phyloP scores from a whole-genome alignment of 495 filamentous ascomycete species.

The Aspergillus egyptiacus region DNA sequence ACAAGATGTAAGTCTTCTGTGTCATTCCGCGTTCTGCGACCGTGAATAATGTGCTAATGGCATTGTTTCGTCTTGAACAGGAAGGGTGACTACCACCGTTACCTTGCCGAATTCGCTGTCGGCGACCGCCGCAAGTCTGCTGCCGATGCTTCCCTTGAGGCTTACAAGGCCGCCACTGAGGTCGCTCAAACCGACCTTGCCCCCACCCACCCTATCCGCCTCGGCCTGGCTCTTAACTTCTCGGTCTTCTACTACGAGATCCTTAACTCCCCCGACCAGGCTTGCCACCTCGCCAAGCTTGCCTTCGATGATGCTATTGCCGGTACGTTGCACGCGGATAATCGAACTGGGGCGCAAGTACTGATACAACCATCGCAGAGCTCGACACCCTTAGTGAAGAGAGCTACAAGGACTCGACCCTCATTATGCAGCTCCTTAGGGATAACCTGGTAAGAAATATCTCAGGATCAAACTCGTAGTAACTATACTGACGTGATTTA shows the following conservation, averaged over 20 bases:
- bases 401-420: constrained; percentile 99
- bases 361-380: no score
- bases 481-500: constrained; percentile 35
- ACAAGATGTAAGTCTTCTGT: constrained; percentile 80
- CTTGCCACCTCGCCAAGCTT: constrained; percentile 98
- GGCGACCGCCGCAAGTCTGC: constrained; percentile 97
- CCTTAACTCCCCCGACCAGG: constrained; percentile 96
- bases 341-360: no score
- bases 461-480: neutral
- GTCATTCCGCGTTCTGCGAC: neutral
- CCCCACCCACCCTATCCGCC: constrained; percentile 97
- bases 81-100: constrained; percentile 99
- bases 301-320: constrained; percentile 99
- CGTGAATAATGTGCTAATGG: constrained; percentile 7
- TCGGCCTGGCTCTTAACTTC: constrained; percentile 98
- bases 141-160: constrained; percentile 93
- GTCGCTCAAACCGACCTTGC: constrained; percentile 97
- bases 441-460: constrained; percentile 87
- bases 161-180: constrained; percentile 97
- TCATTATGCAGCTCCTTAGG: constrained; percentile 99
- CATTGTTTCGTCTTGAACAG: constrained; percentile 38
- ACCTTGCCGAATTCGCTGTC: constrained; percentile 96
- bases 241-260: constrained; percentile 99
- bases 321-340: no score
- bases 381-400: constrained; percentile 98